Base-by-base conservation (phyloP, 2,329 filamentous ascomycete genomes). In the Fusarium falciforme region DNA sequence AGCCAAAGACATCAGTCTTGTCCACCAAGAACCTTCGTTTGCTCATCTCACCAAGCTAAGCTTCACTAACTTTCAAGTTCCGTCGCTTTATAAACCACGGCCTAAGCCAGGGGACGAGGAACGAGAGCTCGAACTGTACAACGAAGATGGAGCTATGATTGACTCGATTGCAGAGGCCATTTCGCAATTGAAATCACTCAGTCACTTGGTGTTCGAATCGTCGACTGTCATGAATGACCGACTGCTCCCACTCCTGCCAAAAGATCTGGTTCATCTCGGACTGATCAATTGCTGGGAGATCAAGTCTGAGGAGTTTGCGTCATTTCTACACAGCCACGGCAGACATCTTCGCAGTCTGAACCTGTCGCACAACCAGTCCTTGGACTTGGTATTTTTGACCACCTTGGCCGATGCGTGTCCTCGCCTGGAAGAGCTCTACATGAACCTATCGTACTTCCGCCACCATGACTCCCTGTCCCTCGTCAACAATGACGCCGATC, bases 401-500 rank as follows among this genome's bases (percentile, higher is more conserved):
- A 82, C 87, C 29, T 83, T 98, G 54, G 90, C 89, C 20, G 81
- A 84, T 5, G 87, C 89, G 2, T 98, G 95, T 78, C 94, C 94
- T 0, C 86, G 87, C 5, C 86, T 98, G 7, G 86, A 92, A 77
- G 87, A 89, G 27, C 85, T 98, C 42, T 89, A 88, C 58, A 92
- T 97, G 87, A 94, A 97, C 75, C 85, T 97, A 61, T 92, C 90
- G 16, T 96, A 95, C 78, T 95, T 91, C 82, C 93, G 92, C 72
- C 89, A 91, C 44, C 90, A 94, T 67, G 86, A 88, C 61, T 89
- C 88, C 57, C 90, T 75, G 31, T 78, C 77, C 29, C 29, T 70
- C 16, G 35, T 91, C 73, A 89, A 90, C 58, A 78, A 77, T 72
- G 93, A 96, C 77, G 90, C 92, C 1, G 91, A 94, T 67, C 94